Conservation (phyloP, 2,329 filamentous ascomycete genomes). For the Penicillium sp. region DNA sequence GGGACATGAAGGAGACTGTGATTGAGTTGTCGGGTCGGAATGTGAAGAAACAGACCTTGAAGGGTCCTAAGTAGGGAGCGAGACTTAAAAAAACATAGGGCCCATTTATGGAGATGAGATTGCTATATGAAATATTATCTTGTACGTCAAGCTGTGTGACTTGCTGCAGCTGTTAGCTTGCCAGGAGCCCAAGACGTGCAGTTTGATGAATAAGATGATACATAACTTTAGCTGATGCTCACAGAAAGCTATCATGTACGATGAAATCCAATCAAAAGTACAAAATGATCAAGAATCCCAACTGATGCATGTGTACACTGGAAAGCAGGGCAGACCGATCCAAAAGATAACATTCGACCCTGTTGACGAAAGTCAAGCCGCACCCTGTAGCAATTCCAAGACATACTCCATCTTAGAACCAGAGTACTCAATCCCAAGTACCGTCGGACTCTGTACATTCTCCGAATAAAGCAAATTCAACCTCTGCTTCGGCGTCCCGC, state of each 20-base stretch:
- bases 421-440: slow-evolving; percentile 27
- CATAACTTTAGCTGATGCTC: too few relatives aligned
- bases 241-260: too few relatives aligned
- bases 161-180: neutral
- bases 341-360: neutral
- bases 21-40: slow-evolving; percentile 30
- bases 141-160: too few relatives aligned
- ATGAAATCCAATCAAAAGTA: neutral
- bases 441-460: slow-evolving; percentile 12
- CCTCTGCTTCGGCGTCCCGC: slow-evolving; percentile 4
- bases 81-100: neutral
- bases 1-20: slow-evolving; percentile 8
- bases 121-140: neutral
- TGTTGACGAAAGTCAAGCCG: neutral
- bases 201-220: neutral
- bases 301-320: neutral
- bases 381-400: slow-evolving; percentile 18
- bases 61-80: neutral
- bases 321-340: neutral
- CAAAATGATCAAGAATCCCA: neutral
- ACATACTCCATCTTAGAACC: slow-evolving; percentile 22
- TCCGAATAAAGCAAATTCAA: slow-evolving; percentile 24
- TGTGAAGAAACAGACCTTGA: slow-evolving; percentile 15
- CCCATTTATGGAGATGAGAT: neutral
- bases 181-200: neutral